A percentile compares a stretch with the other conserved stretches of the same genome.
Evolutionary conservation across 1,139 yeast genomes (phyloP).

Genomic region (Meyerozyma athensensis): DNA sequence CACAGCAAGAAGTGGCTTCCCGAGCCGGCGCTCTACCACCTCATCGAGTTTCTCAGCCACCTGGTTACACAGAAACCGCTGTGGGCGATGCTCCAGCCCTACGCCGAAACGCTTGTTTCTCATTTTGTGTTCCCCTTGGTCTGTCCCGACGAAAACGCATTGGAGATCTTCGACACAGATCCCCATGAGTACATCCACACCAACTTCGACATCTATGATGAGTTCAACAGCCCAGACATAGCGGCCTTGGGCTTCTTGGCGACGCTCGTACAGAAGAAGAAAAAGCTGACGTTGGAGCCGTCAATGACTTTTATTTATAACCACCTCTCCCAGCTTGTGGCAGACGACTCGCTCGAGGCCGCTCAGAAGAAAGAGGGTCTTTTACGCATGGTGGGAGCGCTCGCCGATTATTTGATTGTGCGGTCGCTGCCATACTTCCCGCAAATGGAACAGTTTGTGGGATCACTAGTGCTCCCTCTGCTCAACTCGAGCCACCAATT

Average conservation of each 20-base stretch:
- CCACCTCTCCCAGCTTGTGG: constrained; percentile 40
- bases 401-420: constrained; percentile 54
- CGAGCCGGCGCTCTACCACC: constrained; percentile 57
- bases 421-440: constrained; percentile 54
- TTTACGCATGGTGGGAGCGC: constrained; percentile 69
- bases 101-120: constrained; percentile 57
- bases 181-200: constrained; percentile 89
- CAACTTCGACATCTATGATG: constrained; percentile 64
- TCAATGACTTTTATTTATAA: constrained; percentile 63
- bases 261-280: constrained; percentile 64
- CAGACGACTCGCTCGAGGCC: constrained; percentile 40
- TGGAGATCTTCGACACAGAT: constrained; percentile 80
- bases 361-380: constrained; percentile 80
- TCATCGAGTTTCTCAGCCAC: constrained; percentile 68
- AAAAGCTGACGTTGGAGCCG: constrained; percentile 55
- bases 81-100: constrained; percentile 71
- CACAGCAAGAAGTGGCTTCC: constrained; percentile 63
- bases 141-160: constrained; percentile 62
- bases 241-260: constrained; percentile 62
- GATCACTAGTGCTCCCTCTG: constrained; percentile 65
- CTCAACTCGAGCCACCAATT: constrained; percentile 65
- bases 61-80: constrained; percentile 62
- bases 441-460: constrained; percentile 69
- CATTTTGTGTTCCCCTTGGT: constrained; percentile 78
- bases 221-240: constrained; percentile 56